Conservation (phyloP, 306 rosid genomes). For the Boehmeria nivea region DNA sequence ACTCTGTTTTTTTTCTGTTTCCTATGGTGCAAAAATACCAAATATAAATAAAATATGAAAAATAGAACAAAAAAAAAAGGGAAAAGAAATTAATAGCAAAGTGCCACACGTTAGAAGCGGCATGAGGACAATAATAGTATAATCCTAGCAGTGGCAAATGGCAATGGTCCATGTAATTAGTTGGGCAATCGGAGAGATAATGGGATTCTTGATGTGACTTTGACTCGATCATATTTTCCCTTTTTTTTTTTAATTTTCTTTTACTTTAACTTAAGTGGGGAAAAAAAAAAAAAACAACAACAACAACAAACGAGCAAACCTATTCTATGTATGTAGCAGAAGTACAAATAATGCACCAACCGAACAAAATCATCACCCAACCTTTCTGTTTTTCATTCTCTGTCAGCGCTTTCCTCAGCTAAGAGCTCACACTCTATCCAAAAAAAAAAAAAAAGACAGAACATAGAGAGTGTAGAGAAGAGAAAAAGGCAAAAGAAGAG, state of each 20-base stretch:
- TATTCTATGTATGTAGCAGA: too few species aligned
- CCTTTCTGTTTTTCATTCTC: neutral
- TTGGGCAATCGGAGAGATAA: conserved; percentile 11
- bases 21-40: too few species aligned
- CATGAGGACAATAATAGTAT: conserved; percentile 15
- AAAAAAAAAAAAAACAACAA: neutral
- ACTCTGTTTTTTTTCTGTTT: too few species aligned
- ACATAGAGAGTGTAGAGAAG: neutral
- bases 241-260: neutral
- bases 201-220: conserved; percentile 13
- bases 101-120: conserved; percentile 14
- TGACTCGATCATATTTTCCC: conserved; percentile 12
- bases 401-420: conserved; percentile 9
- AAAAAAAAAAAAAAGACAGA: conserved; percentile 5
- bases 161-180: conserved; percentile 13
- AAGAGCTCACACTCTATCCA: conserved; percentile 1
- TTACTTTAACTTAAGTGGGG: too few species aligned
- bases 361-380: too few species aligned
- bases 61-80: neutral
- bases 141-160: neutral
- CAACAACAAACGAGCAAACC: too few species aligned
- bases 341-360: too few species aligned
- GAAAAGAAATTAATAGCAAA: neutral
- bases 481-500: neutral
- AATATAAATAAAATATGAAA: too few species aligned